A percentile compares a stretch with the other conserved stretches of the same genome.
Conservation (phyloP, 2,329 filamentous ascomycete species). For the Epichloe glyceriae region DNA sequence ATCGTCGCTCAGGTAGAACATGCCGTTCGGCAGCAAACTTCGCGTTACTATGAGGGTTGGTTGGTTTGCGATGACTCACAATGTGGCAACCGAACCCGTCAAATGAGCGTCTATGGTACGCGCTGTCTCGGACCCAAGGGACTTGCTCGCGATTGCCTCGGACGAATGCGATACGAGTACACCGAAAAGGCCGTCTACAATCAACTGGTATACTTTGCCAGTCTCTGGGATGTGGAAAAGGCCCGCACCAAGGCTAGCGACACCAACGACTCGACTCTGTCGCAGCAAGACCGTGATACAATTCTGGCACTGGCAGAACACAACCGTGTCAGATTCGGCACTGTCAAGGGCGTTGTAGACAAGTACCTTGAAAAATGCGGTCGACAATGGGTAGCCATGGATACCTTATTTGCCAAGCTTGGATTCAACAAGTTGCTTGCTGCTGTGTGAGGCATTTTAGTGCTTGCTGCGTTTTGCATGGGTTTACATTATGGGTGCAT, state of each 20-base stretch:
- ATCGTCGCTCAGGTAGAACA: conserved; percentile 79
- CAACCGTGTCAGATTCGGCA: conserved; percentile 68
- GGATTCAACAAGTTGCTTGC: conserved; percentile 33
- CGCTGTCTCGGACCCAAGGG: conserved; percentile 81
- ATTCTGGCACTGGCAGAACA: conserved; percentile 63
- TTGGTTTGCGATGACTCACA: conserved; percentile 80
- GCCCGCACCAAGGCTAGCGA: conserved; percentile 41
- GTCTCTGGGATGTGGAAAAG: conserved; percentile 82
- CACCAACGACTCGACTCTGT: conserved; percentile 33
- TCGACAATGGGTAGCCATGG: conserved; percentile 88
- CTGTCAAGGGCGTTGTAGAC: conserved; percentile 65
- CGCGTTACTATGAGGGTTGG: conserved; percentile 86
- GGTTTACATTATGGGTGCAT: neutral
- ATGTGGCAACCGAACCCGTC: conserved; percentile 75
- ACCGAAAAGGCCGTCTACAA: conserved; percentile 87
- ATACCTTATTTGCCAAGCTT: conserved; percentile 63
- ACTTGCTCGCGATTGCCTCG: conserved; percentile 70
- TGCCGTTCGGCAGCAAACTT: conserved; percentile 64
- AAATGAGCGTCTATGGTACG: conserved; percentile 86
- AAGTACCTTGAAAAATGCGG: conserved; percentile 82
- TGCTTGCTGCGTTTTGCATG: neutral
- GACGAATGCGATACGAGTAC: conserved; percentile 80
- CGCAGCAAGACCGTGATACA: conserved; percentile 46
- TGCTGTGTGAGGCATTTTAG: conserved; percentile 1
- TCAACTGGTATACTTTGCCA: conserved; percentile 77